Evolutionary conservation across 345 rosid genomes (phyloP).

Genomic region (Durio zibethinus): DNA sequence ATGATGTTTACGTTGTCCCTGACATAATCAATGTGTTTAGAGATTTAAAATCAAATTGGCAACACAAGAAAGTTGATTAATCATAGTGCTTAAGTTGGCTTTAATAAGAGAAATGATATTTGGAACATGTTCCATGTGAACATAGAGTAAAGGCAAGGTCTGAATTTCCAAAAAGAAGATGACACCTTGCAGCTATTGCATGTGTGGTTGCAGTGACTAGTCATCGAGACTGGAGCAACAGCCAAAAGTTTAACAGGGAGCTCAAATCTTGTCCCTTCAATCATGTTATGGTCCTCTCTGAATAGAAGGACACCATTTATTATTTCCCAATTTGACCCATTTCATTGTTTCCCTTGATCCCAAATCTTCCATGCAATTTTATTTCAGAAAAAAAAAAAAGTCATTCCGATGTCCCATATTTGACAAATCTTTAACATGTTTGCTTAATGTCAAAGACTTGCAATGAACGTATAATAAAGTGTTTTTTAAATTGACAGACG

Average conservation of each 20-base stretch:
- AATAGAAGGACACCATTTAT: neutral
- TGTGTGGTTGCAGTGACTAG: neutral
- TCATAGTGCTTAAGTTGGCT: neutral
- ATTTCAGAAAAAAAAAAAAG: neutral
- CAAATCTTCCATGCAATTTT: neutral
- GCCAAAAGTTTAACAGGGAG: neutral
- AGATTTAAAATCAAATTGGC: neutral
- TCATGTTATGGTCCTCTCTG: neutral
- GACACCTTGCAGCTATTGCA: neutral
- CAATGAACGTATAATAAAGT: neutral
- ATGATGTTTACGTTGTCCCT: neutral
- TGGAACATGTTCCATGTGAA: too few relatives aligned
- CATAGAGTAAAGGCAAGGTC: neutral
- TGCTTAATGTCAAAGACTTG: neutral
- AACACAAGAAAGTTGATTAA: neutral
- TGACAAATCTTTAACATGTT: neutral
- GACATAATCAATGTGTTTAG: neutral
- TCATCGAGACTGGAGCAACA: neutral
- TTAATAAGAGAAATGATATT: too few relatives aligned
- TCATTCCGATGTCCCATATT: neutral
- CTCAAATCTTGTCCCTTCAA: slow-evolving; percentile 15
- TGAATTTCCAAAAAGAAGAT: slow-evolving; percentile 4
- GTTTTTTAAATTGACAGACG: too few relatives aligned
- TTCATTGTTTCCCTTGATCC: neutral
- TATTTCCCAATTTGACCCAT: neutral